Evolutionary conservation across 2,329 filamentous ascomycete species (phyloP), one percentile per base, ranked within the genome.

Genomic region (Blastomyces parvus): DNA sequence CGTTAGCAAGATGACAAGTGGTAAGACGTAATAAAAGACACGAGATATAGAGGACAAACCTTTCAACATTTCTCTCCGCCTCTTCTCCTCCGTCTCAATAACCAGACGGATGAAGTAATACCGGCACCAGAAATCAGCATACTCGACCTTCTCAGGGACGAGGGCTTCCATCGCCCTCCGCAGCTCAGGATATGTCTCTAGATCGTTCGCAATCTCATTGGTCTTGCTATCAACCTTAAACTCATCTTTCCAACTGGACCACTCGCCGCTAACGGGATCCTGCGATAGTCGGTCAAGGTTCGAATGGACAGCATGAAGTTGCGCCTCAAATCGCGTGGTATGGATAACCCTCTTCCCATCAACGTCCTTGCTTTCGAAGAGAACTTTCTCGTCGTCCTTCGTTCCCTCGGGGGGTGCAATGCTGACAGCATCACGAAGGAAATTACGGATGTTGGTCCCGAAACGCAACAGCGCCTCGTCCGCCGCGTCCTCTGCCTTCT

Each of bases 31-130:
- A 14, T 60, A 53, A 50, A 40, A 44, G 30, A 19, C 11, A 17
- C 7, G 46, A 13, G 22, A 22, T 27, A 27, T 19, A 36, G 40
- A 30, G 6, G 50, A 61, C 83, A 66, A 80, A 96, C 93, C 93
- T 77, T 96, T 95, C 27, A 99, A 80, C 63, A 99, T 83, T 75
- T 99, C 94, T 69, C 88, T 87, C 74, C 94, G 83, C 74, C 90
- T 86, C 71, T 88, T 87, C 78, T 99, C 94, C 64, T 96, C 92
- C 33, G 89, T 92, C 79, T 97, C 93, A 66, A 99, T 89, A 19
- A 94, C 90, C 71, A 95, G 88, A 70, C 93, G 84, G 66, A 97
- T 79, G 80, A 96, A 99, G 75, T 97, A 97, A 77, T 99, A 99
- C 63, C 94, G 84, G 73, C 84, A 88, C 93, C 94, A 99, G 74